Conservation (phyloP, 768 basidiomycete genomes). For the Leccinellum albellum region DNA sequence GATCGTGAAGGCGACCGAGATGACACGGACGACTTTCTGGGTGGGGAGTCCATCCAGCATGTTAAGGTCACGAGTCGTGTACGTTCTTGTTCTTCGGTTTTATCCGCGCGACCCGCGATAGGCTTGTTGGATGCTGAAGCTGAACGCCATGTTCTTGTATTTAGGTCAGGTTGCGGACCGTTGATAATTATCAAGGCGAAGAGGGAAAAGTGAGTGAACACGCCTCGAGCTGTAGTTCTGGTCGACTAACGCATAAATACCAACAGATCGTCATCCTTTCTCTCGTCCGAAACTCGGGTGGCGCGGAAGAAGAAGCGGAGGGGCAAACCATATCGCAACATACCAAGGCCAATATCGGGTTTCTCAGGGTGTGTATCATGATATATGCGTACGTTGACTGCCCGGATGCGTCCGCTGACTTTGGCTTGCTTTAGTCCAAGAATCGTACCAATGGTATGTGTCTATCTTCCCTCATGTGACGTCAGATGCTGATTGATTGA, state of each 20-base stretch:
- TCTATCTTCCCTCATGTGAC: neutral
- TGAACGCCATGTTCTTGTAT: neutral
- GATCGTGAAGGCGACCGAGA: constrained; percentile 44
- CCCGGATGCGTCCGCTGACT: neutral
- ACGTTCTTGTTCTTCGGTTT: constrained; percentile 9
- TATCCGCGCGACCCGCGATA: neutral
- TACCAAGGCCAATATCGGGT: constrained; percentile 52
- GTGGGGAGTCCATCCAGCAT: constrained; percentile 34
- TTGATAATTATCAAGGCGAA: constrained; percentile 78
- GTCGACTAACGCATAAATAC: neutral
- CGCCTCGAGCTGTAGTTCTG: neutral
- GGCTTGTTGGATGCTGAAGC: neutral
- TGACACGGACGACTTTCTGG: constrained; percentile 26
- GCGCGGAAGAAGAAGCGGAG: constrained; percentile 34
- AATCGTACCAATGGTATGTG: constrained; percentile 54
- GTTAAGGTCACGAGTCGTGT: constrained; percentile 54
- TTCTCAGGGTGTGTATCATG: constrained; percentile 48
- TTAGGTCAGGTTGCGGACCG: constrained; percentile 66
- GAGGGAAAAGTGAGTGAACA: constrained; percentile 48
- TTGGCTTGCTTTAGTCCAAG: constrained; percentile 38
- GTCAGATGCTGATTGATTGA: neutral
- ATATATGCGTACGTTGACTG: constrained; percentile 19
- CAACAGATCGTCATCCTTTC: constrained; percentile 65
- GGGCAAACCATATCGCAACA: constrained; percentile 8
- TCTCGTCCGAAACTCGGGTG: constrained; percentile 67